Percentiles rank a stretch among this genome's conserved stretches.
These are phyloP conservation scores for Aristolochia californica DNA, from an alignment of 164 flowering plant species.

Conservation along the genomic window DNA sequence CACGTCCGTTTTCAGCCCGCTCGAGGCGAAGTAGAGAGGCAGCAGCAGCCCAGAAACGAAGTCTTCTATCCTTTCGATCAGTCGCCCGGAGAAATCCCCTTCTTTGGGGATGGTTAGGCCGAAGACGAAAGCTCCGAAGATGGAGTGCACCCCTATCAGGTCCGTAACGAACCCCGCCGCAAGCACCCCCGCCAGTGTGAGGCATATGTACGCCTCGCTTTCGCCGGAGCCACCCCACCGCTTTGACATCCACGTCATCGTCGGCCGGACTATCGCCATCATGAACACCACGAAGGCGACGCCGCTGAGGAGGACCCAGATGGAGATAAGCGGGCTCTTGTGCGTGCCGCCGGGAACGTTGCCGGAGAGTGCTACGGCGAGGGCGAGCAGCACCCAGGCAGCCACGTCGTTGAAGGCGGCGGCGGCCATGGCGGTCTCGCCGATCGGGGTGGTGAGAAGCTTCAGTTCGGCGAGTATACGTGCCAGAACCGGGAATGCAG, in stretches of 20 bases:
- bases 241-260: constrained; percentile 36
- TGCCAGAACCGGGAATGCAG: constrained; percentile 33
- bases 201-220: constrained; percentile 38
- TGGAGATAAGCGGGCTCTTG: constrained; percentile 14
- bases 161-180: constrained; percentile 34
- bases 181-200: constrained; percentile 32
- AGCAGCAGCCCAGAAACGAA: constrained; percentile 31
- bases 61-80: constrained; percentile 34
- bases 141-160: constrained; percentile 34
- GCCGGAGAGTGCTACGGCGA: constrained; percentile 24
- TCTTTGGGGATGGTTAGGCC: constrained; percentile 34
- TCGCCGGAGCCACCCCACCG: constrained; percentile 31
- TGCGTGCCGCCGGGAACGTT: constrained; percentile 9
- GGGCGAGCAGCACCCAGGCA: constrained; percentile 29
- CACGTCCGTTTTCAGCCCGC: constrained; percentile 40
- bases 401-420: constrained; percentile 27
- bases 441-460: constrained; percentile 18
- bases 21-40: constrained; percentile 40
- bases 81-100: constrained; percentile 24
- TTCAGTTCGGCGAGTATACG: constrained; percentile 28
- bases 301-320: constrained; percentile 34
- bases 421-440: constrained; percentile 28
- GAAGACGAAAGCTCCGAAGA: constrained; percentile 42
- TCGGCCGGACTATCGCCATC: constrained; percentile 35
- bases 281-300: constrained; percentile 42